Conservation (phyloP, 345 rosid species). For the Linum lewisii region DNA sequence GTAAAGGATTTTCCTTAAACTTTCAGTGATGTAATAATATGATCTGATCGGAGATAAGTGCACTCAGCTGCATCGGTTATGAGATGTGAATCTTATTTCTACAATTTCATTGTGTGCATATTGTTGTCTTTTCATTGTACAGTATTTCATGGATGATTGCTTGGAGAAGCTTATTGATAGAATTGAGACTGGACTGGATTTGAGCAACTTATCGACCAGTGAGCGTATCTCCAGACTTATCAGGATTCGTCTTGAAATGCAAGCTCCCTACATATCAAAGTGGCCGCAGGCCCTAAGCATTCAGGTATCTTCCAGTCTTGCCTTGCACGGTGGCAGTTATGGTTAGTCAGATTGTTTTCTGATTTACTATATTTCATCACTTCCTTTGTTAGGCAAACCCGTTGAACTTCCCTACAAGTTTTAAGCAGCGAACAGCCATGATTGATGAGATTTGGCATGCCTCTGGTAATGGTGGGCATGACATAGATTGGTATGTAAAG, state of each 20-base stretch:
- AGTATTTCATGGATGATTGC: constrained; percentile 92
- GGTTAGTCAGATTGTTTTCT: background rate
- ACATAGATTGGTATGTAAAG: constrained; percentile 81
- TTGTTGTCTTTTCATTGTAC: constrained; percentile 23
- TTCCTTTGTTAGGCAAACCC: constrained; percentile 60
- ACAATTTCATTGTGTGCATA: too few species aligned
- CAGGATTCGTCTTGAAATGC: constrained; percentile 78
- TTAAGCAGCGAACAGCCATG: constrained; percentile 82
- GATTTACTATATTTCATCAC: background rate
- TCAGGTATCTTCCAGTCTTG: constrained; percentile 34
- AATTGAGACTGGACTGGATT: constrained; percentile 51
- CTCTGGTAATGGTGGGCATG: constrained; percentile 63
- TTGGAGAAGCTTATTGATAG: constrained; percentile 60
- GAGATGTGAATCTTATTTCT: background rate
- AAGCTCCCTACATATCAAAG: constrained; percentile 76
- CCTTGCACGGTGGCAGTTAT: background rate
- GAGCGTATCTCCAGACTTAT: constrained; percentile 59
- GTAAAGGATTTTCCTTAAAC: too few species aligned
- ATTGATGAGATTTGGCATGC: constrained; percentile 91
- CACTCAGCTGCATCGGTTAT: background rate
- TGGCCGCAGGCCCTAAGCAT: constrained; percentile 98
- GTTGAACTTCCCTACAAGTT: constrained; percentile 59
- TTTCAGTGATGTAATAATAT: too few species aligned
- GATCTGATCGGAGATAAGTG: background rate
- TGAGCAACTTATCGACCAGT: constrained; percentile 51